Evolutionary conservation across 495 filamentous ascomycete genomes (phyloP), one percentile per base, ranked within the genome.

Genomic region (Margaritispora aquatica): DNA sequence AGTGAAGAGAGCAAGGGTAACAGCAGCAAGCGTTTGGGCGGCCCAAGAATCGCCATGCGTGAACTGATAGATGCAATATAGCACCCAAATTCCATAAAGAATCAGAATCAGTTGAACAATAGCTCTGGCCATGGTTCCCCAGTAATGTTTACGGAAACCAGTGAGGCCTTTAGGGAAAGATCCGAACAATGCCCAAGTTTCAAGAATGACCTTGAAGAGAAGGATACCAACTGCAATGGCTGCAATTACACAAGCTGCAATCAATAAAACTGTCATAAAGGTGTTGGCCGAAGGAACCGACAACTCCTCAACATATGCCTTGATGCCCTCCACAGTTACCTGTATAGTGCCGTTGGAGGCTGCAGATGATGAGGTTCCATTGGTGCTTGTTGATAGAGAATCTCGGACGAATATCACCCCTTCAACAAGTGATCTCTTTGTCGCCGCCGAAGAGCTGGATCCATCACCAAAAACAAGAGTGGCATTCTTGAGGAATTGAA

Each of bases 1-100:
- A 0, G 93, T 97, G 71, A 97, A 97, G 0, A 89, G 49, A 4
- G 69, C 79, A 1, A 97, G 81, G 0, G 92, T 97, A 20, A 96
- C 70, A 34, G 77, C 93, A 9, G 94, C 94, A 34, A 98, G 83
- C 1, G 81, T 36, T 69, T 96, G 94, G 29, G 92, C 93, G 11
- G 88, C 94, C 92, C 95, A 98, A 0, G 93, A 97, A 73, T 98
- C 94, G 53, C 94, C 94, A 34, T 84, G 83, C 2, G 84, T 93
- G 67, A 97, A 92, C 69, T 98, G 93, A 72, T 92, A 97, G 59
- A 98, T 80, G 71, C 94, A 97, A 69, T 96, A 98, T 23, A 98
- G 75, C 5, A 90, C 89, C 94, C 94, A 98, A 46, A 96, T 81
- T 48, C 93, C 90, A 72, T 98, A 98, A 1, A 98, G 80, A 24